Evolutionary conservation across 306 rosid genomes (phyloP).

Genomic region (Sphenostylis stenocarpa): DNA sequence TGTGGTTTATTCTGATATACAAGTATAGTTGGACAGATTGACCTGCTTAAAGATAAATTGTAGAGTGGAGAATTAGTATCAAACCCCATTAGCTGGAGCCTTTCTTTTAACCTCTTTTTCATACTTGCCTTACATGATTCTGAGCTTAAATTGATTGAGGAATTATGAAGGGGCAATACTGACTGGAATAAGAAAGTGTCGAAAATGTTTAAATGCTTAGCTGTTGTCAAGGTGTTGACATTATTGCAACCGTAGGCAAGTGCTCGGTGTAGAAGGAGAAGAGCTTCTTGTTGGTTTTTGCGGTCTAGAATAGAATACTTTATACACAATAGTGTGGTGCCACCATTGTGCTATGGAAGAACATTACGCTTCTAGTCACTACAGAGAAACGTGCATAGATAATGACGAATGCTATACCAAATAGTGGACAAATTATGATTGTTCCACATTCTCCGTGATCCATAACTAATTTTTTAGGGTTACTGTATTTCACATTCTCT

Average conservation of each 20-base stretch:
- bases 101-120: neutral
- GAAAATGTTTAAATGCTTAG: constrained; percentile 3
- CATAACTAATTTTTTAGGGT: neutral
- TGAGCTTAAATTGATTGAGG: neutral
- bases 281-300: neutral
- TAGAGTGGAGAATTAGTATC: neutral
- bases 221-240: neutral
- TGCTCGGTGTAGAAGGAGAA: neutral
- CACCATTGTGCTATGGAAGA: neutral
- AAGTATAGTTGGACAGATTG: neutral
- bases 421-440: neutral
- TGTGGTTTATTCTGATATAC: neutral
- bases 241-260: neutral
- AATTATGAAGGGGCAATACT: neutral
- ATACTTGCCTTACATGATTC: neutral
- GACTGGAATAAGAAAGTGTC: neutral
- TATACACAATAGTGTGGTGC: neutral
- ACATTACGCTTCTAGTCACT: neutral
- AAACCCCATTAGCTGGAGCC: neutral
- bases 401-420: too few species aligned
- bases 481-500: neutral
- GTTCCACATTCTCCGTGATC: neutral
- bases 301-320: neutral
- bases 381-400: neutral
- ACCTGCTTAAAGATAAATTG: neutral